Evolutionary conservation across 2,329 filamentous ascomycete genomes (phyloP).

Genomic region (Talaromyces verruculosus): DNA sequence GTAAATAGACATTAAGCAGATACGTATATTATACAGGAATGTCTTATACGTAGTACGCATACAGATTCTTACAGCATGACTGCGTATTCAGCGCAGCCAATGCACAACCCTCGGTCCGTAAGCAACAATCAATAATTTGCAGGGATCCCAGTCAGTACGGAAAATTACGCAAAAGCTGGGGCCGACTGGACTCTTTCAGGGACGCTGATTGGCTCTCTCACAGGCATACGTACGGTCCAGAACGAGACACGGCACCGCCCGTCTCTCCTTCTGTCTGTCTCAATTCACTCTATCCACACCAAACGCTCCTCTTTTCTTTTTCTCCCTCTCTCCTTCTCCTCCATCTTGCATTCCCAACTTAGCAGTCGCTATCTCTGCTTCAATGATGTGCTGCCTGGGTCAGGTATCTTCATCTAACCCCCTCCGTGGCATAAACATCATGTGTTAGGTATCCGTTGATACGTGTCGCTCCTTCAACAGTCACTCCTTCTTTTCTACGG

Average conservation of each 20-base stretch:
- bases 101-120: slow-evolving; percentile 1
- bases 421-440: background rate
- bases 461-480: slow-evolving; percentile 11
- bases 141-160: background rate
- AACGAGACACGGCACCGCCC: slow-evolving; percentile 4
- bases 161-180: slow-evolving; percentile 4
- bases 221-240: background rate
- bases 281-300: background rate
- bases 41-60: background rate
- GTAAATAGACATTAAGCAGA: background rate
- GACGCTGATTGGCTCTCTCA: background rate
- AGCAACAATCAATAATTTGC: slow-evolving; percentile 1
- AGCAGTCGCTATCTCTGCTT: background rate
- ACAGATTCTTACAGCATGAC: background rate
- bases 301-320: slow-evolving; percentile 7
- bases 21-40: background rate
- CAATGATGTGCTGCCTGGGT: slow-evolving; percentile 7
- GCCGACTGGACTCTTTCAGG: background rate
- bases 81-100: background rate
- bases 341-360: background rate
- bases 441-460: slow-evolving; percentile 12
- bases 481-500: background rate
- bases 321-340: slow-evolving; percentile 1
- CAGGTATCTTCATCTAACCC: slow-evolving; percentile 4
- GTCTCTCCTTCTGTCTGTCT: background rate